Conservation (phyloP, 163 green algal species). For the Chlamydomonas reinhardtii region DNA sequence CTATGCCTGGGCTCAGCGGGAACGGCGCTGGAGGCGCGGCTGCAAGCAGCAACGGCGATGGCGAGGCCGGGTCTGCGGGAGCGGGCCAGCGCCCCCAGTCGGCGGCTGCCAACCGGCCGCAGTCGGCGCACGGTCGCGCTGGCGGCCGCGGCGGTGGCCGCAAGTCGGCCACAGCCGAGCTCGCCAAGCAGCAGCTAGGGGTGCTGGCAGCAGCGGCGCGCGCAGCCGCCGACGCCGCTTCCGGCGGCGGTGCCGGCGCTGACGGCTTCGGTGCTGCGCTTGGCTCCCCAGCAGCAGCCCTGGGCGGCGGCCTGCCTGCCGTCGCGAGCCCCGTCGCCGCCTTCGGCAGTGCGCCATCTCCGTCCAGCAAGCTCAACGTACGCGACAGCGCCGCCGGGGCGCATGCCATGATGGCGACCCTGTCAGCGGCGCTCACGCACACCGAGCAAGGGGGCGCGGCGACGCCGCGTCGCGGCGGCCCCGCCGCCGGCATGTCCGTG, state of each 20-base stretch:
- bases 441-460: background rate
- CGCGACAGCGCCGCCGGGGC: too few species aligned
- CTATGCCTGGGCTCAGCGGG: background rate
- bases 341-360: background rate
- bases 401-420: background rate
- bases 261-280: background rate
- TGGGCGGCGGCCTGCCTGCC: too few species aligned
- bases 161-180: background rate
- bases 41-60: background rate
- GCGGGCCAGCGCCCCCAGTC: background rate
- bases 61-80: too few species aligned
- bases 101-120: background rate
- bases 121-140: background rate
- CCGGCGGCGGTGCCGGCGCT: background rate
- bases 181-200: conserved; percentile 29
- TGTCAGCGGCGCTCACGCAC: background rate
- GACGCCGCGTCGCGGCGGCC: background rate
- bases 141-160: background rate
- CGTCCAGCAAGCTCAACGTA: too few species aligned
- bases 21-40: background rate
- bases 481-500: background rate
- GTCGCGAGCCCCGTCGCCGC: too few species aligned
- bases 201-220: background rate
- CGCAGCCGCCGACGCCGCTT: background rate
- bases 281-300: too few species aligned